These are phyloP conservation scores for Chrysosporium queenslandicum DNA, from an alignment of 2,329 filamentous ascomycete species.

Conservation along the genomic window DNA sequence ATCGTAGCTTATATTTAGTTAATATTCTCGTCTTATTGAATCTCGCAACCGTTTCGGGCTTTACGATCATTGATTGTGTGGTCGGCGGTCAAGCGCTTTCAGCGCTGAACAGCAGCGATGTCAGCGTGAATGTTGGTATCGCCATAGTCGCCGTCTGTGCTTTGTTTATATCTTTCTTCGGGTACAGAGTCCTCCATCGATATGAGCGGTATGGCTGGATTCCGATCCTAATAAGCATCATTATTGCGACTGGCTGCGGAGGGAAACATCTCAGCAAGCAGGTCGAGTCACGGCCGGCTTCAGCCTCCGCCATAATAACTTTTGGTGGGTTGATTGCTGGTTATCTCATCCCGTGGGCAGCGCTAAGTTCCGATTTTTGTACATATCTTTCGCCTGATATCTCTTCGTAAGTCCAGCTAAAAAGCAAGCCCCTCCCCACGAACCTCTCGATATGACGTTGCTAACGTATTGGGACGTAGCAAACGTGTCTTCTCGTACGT, in stretches of 20 bases:
- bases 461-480: no score
- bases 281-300: conserved; percentile 8
- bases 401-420: conserved; percentile 10
- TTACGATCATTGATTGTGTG: conserved; percentile 54
- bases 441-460: no score
- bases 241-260: conserved; percentile 19
- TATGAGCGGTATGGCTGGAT: conserved; percentile 49
- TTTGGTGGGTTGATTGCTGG: conserved; percentile 22
- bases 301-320: conserved; percentile 17
- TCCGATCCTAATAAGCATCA: conserved; percentile 18
- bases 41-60: conserved; percentile 53
- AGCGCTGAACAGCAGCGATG: conserved; percentile 49
- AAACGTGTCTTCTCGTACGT: conserved; percentile 16
- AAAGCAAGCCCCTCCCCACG: not conserved
- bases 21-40: conserved; percentile 55
- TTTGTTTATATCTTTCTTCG: conserved; percentile 57
- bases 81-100: conserved; percentile 59
- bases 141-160: conserved; percentile 54
- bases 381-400: conserved; percentile 17
- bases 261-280: conserved; percentile 18
- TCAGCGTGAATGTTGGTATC: conserved; percentile 38
- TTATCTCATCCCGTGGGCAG: conserved; percentile 22
- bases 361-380: conserved; percentile 17
- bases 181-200: conserved; percentile 56
- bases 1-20: conserved; percentile 15